Evolutionary conservation across 345 rosid species (phyloP), one percentile per base, ranked within the genome.

Genomic region (Cardamine chenopodiifolia): DNA sequence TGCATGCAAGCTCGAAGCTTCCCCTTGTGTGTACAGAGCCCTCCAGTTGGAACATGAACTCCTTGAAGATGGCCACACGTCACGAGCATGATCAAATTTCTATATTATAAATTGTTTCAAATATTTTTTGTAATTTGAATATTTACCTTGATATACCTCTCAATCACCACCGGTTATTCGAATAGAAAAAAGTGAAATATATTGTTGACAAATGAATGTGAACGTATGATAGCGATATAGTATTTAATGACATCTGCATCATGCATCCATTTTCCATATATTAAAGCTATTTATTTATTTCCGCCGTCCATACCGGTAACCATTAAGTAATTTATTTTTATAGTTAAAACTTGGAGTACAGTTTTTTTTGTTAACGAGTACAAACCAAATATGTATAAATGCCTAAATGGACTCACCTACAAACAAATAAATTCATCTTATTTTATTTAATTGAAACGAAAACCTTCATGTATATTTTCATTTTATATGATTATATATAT

Each of bases 131-230:
- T 28, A 19, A 4, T 75, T 25, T 22, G 11, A 68, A 48, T 66
- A 66, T 25, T 35, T 66, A 74, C 65, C 52, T 34, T 53, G 53
- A 44, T 32, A 20, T 22, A 68, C 56, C 70, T 22, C 31, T 69
- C 79, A 52, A 67, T 68, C 58, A 68, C 57, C 13, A 53, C 6
- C 42, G 25, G 69, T 67, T 75, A 42, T 40, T n/a, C 20, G 13
- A 61, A 53, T 39, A 47, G 11, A n/a, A 59, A 60, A 57, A 66
- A 2, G 23, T 20, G 58, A 61, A 61, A 53, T 62, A 60, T 20
- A 52, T 53, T 28, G 74, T 61, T 75, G 79, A 75, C 79, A 68
- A 68, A 60, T 61, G 74, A 60, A 68, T 75, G 74, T 75, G 69
- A 75, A 52, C 79, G 62, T 69, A 12, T 62, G 79, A 62, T 68